These are phyloP conservation scores for Sphaerostilbella broomeana DNA, from an alignment of 2,329 filamentous ascomycete genomes.

Conservation along the genomic window DNA sequence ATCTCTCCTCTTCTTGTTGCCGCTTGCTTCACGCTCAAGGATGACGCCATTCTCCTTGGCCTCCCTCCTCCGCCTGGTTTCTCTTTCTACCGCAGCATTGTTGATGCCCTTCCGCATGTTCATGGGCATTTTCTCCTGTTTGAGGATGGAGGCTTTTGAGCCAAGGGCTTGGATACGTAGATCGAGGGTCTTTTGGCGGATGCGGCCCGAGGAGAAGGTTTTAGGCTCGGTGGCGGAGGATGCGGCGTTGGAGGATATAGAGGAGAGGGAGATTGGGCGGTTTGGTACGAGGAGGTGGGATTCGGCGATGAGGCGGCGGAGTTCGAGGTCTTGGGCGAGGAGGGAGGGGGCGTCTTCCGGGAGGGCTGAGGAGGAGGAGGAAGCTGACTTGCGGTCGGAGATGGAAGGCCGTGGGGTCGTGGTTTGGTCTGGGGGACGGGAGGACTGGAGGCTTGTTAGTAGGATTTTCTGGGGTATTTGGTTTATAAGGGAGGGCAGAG, in stretches of 20 bases:
- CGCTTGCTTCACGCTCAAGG: conserved; percentile 54
- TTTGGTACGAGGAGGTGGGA: conserved; percentile 68
- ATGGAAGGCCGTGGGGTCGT: conserved; percentile 16
- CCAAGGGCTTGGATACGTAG: conserved; percentile 76
- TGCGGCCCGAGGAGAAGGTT: conserved; percentile 55
- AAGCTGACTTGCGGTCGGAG: conserved; percentile 20
- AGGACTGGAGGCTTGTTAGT: conserved; percentile 32
- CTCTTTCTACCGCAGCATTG: conserved; percentile 56
- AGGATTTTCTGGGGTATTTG: neutral
- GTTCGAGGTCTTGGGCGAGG: conserved; percentile 83
- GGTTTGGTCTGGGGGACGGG: conserved; percentile 39
- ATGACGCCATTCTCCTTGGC: conserved; percentile 88
- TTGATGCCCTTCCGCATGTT: conserved; percentile 77
- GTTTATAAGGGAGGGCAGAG: conserved; percentile 8
- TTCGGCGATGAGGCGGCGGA: conserved; percentile 85
- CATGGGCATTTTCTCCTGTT: conserved; percentile 85
- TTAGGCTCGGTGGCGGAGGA: conserved; percentile 28
- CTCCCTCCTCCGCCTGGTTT: conserved; percentile 66
- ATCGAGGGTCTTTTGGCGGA: conserved; percentile 75
- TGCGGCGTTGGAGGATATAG: conserved; percentile 33
- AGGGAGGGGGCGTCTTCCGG: conserved; percentile 59
- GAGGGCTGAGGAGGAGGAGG: conserved; percentile 27
- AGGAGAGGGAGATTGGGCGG: conserved; percentile 40
- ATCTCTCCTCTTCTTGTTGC: conserved; percentile 34
- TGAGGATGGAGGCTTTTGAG: conserved; percentile 65